phyloP scores from a whole-genome alignment of 179 eudicot species.

The Camellia oleifera region DNA sequence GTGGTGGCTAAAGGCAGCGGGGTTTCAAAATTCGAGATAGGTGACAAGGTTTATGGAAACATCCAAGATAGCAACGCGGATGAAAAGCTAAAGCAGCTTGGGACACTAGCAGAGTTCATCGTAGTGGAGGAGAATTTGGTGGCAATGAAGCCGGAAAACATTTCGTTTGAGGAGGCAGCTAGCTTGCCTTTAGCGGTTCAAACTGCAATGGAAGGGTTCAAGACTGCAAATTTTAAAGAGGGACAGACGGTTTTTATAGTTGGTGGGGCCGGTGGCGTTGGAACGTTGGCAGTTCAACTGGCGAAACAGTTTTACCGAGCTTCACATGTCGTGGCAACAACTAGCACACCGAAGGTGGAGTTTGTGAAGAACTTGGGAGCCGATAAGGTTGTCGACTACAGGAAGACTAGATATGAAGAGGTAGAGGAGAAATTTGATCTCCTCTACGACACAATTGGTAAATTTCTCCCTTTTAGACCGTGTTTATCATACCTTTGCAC shows the following conservation, averaged over 20 bases:
- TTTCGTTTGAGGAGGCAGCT: constrained; percentile 52
- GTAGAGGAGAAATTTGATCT: constrained; percentile 42
- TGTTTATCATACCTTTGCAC: no score
- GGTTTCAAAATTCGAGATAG: constrained; percentile 22
- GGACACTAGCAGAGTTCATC: constrained; percentile 41
- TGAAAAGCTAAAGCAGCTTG: constrained; percentile 32
- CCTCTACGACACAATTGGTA: constrained; percentile 55
- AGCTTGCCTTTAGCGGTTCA: constrained; percentile 47
- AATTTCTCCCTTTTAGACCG: background rate
- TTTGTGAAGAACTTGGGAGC: constrained; percentile 55
- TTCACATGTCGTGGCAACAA: constrained; percentile 39
- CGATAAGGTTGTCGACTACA: constrained; percentile 47
- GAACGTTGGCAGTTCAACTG: constrained; percentile 42
- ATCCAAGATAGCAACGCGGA: constrained; percentile 35
- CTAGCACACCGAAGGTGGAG: constrained; percentile 42
- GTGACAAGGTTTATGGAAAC: constrained; percentile 49
- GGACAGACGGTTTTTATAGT: constrained; percentile 38
- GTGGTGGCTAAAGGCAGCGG: constrained; percentile 36
- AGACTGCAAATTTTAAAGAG: constrained; percentile 29
- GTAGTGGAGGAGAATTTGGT: constrained; percentile 44
- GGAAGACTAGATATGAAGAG: constrained; percentile 35
- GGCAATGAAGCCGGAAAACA: constrained; percentile 38
- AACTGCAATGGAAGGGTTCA: constrained; percentile 47
- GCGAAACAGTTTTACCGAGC: constrained; percentile 40
- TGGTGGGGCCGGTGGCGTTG: constrained; percentile 62